A percentile compares a stretch with the other conserved stretches of the same genome.
Conservation (phyloP, 306 rosid genomes). For the Hylodesmum podocarpum region DNA sequence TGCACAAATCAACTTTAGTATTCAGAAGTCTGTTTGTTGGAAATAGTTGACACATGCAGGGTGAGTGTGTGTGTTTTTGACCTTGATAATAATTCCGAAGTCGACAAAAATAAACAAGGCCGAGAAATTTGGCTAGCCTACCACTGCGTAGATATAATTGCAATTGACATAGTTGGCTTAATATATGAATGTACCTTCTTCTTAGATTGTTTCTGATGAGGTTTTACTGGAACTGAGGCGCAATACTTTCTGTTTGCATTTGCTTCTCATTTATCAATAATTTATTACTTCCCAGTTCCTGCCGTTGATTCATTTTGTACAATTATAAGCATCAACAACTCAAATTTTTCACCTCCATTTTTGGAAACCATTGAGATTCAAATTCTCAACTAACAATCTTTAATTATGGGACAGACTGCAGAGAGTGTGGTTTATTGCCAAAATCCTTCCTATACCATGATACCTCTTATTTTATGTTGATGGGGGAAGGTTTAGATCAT, state of each 20-base stretch:
- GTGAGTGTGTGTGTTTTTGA: background rate
- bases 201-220: constrained; percentile 2
- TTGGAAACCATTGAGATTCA: background rate
- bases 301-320: background rate
- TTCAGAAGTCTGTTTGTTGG: background rate
- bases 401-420: background rate
- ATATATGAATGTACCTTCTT: constrained; percentile 3
- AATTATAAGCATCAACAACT: background rate
- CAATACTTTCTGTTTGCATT: background rate
- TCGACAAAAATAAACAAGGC: background rate
- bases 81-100: background rate
- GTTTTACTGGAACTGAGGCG: background rate
- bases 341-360: background rate
- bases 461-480: background rate
- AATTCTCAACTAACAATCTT: background rate
- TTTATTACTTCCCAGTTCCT: background rate
- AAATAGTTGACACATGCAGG: background rate
- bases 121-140: background rate
- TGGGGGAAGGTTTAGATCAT: background rate
- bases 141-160: background rate
- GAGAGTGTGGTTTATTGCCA: background rate
- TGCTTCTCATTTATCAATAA: background rate
- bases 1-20: background rate
- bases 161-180: background rate
- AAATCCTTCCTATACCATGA: background rate